Percentiles rank a stretch among this genome's conserved stretches.
Conservation (phyloP, 441 rosid species). For the Isatis lusitanica region DNA sequence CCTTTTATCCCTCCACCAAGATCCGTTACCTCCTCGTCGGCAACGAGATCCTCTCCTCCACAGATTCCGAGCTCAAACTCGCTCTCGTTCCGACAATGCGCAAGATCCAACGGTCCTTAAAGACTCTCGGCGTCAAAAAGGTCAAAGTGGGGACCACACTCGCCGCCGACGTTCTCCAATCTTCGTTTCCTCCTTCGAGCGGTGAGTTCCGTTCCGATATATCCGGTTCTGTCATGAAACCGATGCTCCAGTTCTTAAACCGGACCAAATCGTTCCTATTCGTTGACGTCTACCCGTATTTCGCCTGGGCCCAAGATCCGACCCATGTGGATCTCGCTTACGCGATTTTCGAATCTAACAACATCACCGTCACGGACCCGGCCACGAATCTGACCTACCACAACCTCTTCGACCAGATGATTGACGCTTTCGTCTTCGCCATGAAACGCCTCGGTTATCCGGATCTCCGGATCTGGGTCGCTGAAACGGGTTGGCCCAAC, state of each 20-base stretch:
- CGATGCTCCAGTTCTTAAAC: conserved; percentile 76
- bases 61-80: conserved; percentile 54
- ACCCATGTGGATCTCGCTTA: conserved; percentile 55
- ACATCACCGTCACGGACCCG: conserved; percentile 62
- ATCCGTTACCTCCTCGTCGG: conserved; percentile 90
- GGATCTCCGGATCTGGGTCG: conserved; percentile 69
- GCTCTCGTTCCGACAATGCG: conserved; percentile 79
- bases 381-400: conserved; percentile 59
- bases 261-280: conserved; percentile 80
- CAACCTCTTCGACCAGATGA: conserved; percentile 85
- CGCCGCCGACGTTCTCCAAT: conserved; percentile 66
- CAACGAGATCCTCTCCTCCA: conserved; percentile 66
- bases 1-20: conserved; percentile 56
- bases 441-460: conserved; percentile 73
- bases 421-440: conserved; percentile 71
- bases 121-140: conserved; percentile 40
- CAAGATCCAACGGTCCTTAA: conserved; percentile 53
- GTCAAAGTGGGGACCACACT: conserved; percentile 72
- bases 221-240: conserved; percentile 51
- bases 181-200: conserved; percentile 80
- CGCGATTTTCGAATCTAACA: conserved; percentile 57
- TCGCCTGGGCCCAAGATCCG: conserved; percentile 67
- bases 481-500: conserved; percentile 96
- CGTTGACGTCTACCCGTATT: conserved; percentile 78
- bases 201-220: conserved; percentile 73